Conservation (phyloP, 2,329 filamentous ascomycete genomes). For the Arthrinium phaeospermum region DNA sequence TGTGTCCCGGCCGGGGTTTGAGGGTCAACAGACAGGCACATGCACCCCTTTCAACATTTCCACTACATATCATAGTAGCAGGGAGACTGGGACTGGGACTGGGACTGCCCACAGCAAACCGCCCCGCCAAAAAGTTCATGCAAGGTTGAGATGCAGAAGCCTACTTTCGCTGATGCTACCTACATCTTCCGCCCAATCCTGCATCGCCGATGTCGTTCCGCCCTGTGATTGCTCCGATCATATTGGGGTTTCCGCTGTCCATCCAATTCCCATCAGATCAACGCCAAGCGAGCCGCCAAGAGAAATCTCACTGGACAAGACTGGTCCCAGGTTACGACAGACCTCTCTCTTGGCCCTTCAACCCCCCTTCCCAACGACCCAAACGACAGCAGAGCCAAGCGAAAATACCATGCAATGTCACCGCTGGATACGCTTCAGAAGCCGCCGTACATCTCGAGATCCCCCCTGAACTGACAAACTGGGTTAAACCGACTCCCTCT, state of each 20-base stretch:
- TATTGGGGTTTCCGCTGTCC: not conserved
- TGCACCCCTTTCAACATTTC: not conserved
- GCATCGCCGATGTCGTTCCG: slow-evolving; percentile 14
- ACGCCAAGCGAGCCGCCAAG: slow-evolving; percentile 2
- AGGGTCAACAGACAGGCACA: not conserved
- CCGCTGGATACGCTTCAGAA: not conserved
- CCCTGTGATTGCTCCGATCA: slow-evolving; percentile 2
- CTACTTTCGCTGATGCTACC: too few species aligned
- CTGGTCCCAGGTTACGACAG: not conserved
- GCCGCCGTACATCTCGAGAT: not conserved
- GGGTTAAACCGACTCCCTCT: not conserved
- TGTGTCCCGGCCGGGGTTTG: not conserved
- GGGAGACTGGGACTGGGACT: not conserved
- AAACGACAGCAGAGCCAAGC: not conserved
- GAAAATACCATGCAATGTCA: not conserved
- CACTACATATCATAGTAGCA: slow-evolving; percentile 2
- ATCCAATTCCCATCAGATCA: not conserved
- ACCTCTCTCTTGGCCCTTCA: not conserved
- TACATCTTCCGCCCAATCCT: not conserved
- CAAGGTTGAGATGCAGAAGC: not conserved
- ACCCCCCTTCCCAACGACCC: not conserved
- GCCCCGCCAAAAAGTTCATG: not conserved
- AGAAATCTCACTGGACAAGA: not conserved
- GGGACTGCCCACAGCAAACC: not conserved
- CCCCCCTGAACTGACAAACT: not conserved